Evolutionary conservation across 2,329 filamentous ascomycete species (phyloP), one percentile per base, ranked within the genome.

Genomic region (Ophiostoma montium): DNA sequence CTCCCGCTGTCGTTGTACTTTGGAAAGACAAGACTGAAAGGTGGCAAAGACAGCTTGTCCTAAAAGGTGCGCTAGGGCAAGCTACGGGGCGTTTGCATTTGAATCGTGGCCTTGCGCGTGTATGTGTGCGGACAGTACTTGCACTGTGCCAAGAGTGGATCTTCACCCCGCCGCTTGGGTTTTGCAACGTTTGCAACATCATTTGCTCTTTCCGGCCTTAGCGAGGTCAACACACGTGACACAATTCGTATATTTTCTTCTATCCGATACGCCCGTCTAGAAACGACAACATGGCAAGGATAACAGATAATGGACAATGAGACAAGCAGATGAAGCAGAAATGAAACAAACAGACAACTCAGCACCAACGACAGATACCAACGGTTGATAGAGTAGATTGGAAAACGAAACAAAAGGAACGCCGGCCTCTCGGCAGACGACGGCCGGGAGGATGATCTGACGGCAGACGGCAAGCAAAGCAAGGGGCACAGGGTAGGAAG

Each of bases 31-130:
- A 21, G 36, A 39, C 12, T 21, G 10, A 23, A 12, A 41, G 19
- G 9, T 31, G 12, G 30, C 30, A 12, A 30, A 33, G 27, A 45
- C 42, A 41, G 38, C 38, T 41, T 41, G 38, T 41, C 38, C 38
- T 41, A 41, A 41, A 41, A 41, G 18, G 38, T 27, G 12, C 27
- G 15, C 21, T 41, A 41, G 19, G n/a, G 15, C 15, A 16, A 16
- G 10, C 10, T 13, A 30, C 11, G n/a, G 39, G 10, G 44, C 27
- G 18, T 35, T 33, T 27, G 21, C 39, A 46, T 45, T 46, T 50
- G 48, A 50, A 50, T 50, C 48, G 48, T 50, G 48, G 48, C 48
- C 48, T 50, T 50, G 43, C 16, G 30, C 23, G 21, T 42, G n/a
- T 12, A 2, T 23, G 41, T 11, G 2, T n/a, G 15, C 43, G 43